Base-by-base conservation (phyloP, 768 basidiomycete species). In the Pulveroboletus sp. region DNA sequence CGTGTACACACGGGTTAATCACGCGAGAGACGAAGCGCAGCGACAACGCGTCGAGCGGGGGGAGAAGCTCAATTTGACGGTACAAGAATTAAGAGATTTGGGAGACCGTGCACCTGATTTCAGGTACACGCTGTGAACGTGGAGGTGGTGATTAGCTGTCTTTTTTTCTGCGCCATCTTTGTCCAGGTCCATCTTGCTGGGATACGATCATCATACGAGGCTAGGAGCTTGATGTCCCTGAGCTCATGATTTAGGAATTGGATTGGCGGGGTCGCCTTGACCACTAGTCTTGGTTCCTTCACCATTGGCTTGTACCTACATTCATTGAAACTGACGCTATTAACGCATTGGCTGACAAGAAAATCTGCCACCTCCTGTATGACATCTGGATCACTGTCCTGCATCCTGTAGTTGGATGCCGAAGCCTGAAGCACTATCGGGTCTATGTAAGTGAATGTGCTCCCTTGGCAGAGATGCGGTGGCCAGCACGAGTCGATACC, bases 41-140 rank as follows among this genome's bases (percentile, higher is more conserved):
- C 48, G 32, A 14, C 45, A 40, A 23, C 57, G 51, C 12, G 3
- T 27, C 7, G 57, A 53, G 38, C 61, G 42, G 27, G 61, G 64
- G 20, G 61, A 61, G 16, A 61, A 49, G 42, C 24, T 40, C 14
- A 14, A 40, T 4, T 11, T 61, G 20, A 56, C 64, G 6, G 7
- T 29, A 0, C 55, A 53, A 39, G 53, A 64, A 23, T 24, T 61
- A 39, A 63, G 50, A 31, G 66, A 71, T 50, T 44, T 84, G 60
- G 84, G 84, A 1, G 82, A 85, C 53, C 72, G 76, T 45, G 80
- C 84, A 2, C 81, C 81, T 2, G 81, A 81, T 59, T 84, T 85
- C 57, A 68, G 80, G 50, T 84, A 85, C 56, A 79, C 73, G 5
- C 43, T 77, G 20, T 76, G 52, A 64, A n/a, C n/a, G n/a, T n/a